Evolutionary conservation across 2,329 filamentous ascomycete genomes (phyloP), one percentile per base, ranked within the genome.

Genomic region (Hirsutella rhossiliensis): DNA sequence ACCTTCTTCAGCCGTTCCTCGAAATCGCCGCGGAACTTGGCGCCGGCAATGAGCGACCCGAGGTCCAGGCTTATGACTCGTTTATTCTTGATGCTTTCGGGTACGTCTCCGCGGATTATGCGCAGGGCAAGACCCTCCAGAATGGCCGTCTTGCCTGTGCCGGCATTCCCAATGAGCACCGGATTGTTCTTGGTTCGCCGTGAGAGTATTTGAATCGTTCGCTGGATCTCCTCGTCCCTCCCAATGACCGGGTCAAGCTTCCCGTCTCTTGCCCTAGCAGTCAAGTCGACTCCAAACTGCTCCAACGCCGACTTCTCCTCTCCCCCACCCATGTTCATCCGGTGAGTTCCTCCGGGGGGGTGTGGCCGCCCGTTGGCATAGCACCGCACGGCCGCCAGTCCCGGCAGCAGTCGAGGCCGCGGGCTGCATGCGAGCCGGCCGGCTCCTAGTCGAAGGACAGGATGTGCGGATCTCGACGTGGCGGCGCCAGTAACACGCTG

Each of bases 201-300:
- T 15, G 89, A 96, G 2, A 98, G 67, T 11, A 98, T 84, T 57
- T 97, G 92, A 47, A 97, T 96, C 0, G 89, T 95, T 41, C 92
- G 75, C 57, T 95, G 87, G 43, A 97, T 95, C 61, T 96, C 92
- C 5, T 78, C 72, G 55, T 96, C 89, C 61, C 92, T 76, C 18
- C 92, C 92, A 57, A 98, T 97, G 13, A 97, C 90, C 0, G 92
- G 92, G 57, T 98, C 92, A 4, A 98, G 73, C 59, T 95, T 96
- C 36, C 92, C 92, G 41, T 84, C 83, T 60, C 76, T 85, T 18
- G 92, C 92, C 55, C 78, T 78, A 12, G 79, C 84, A 2, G 92
- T 97, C 43, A 98, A 71, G 60, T 98, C 90, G 48, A 96, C 73
- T 46, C 92, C 92, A 57, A 82, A 98, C 62, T 94, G 78, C 62